A percentile compares a stretch with the other conserved stretches of the same genome.
Conservation (phyloP, 148 eudicot species). For the Heliamphora exappendiculata region DNA sequence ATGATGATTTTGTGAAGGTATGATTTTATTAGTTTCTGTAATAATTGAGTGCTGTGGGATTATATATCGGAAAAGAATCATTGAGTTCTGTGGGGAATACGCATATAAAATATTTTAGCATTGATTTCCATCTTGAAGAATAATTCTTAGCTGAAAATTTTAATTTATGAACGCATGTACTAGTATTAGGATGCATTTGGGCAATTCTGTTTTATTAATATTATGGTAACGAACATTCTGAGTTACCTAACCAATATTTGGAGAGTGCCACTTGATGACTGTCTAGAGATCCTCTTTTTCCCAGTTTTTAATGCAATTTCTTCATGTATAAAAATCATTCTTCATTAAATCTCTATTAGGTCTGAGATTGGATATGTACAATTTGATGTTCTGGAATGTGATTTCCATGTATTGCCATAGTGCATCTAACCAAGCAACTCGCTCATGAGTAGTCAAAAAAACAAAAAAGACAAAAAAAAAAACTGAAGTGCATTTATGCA, state of each 20-base stretch:
- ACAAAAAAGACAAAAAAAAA: no score
- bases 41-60: background rate
- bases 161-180: background rate
- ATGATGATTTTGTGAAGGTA: slow-evolving; percentile 83
- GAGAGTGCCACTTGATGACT: slow-evolving; percentile 1
- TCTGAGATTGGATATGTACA: background rate
- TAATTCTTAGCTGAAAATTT: background rate
- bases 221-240: background rate
- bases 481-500: no score
- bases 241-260: background rate
- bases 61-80: background rate
- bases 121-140: background rate
- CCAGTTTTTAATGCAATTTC: background rate
- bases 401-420: background rate
- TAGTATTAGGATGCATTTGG: background rate
- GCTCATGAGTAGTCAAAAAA: no score
- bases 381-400: background rate
- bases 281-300: background rate
- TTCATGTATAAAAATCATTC: no score
- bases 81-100: background rate
- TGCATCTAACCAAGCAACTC: background rate
- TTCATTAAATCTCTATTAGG: no score
- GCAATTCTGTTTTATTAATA: no score
- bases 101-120: background rate
- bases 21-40: slow-evolving; percentile 1